A percentile compares a stretch with the other conserved stretches of the same genome.
phyloP scores from a whole-genome alignment of 495 filamentous ascomycete species.

The Xylaria intraflava region DNA sequence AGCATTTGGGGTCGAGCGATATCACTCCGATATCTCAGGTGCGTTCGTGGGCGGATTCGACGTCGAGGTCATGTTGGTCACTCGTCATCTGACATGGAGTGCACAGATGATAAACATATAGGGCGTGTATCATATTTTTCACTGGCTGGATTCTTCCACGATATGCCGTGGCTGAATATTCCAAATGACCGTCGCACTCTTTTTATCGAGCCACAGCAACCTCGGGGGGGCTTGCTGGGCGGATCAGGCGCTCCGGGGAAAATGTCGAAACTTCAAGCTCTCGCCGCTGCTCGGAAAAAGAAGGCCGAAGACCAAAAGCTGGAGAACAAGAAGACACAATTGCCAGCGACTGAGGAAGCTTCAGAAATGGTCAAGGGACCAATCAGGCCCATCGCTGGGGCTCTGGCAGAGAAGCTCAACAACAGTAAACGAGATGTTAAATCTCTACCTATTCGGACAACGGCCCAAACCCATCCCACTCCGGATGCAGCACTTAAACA shows the following conservation, averaged over 20 bases:
- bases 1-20: not conserved
- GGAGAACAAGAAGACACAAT: constrained; percentile 21
- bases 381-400: not conserved
- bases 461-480: not conserved
- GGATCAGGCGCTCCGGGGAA: constrained; percentile 62
- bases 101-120: constrained; percentile 17
- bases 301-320: constrained; percentile 62
- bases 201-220: constrained; percentile 55
- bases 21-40: not conserved
- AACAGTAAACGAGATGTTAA: not conserved
- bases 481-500: not conserved
- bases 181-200: constrained; percentile 63
- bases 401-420: not conserved
- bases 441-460: constrained; percentile 1
- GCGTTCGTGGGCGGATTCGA: constrained; percentile 2
- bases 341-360: constrained; percentile 1
- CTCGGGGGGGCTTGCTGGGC: constrained; percentile 63
- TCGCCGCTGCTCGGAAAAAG: constrained; percentile 83
- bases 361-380: constrained; percentile 15
- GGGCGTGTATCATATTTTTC: constrained; percentile 16
- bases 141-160: constrained; percentile 59
- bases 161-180: constrained; percentile 79
- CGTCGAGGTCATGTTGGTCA: not conserved
- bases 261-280: constrained; percentile 79
- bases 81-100: constrained; percentile 9